phyloP scores from a whole-genome alignment of 176 grass and related monocot species.

The Ampelocalamus luodianensis region DNA sequence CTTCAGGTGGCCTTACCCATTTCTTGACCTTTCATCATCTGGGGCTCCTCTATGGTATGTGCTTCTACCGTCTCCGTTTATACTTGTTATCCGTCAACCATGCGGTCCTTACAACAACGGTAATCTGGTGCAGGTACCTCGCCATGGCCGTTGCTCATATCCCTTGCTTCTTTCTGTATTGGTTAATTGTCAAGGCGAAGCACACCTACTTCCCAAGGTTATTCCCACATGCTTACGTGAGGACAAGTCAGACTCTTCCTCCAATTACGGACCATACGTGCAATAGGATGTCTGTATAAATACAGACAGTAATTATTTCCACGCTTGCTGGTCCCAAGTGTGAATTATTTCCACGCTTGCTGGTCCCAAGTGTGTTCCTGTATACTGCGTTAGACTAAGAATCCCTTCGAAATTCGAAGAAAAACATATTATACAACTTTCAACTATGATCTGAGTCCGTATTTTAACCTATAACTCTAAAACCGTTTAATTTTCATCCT shows the following conservation, averaged over 20 bases:
- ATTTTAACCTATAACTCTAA: no score
- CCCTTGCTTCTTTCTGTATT: slow-evolving; percentile 80
- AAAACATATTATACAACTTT: no score
- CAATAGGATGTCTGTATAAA: background rate
- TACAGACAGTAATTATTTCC: slow-evolving; percentile 2
- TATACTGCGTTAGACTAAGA: slow-evolving; percentile 1
- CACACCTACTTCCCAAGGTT: slow-evolving; percentile 57
- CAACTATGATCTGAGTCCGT: no score
- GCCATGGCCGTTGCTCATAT: slow-evolving; percentile 77
- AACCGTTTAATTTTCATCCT: no score
- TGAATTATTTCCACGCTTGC: background rate
- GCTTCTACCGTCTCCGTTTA: background rate
- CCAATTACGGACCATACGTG: background rate
- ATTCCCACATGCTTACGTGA: slow-evolving; percentile 66
- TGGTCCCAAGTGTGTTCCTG: background rate
- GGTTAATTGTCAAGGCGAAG: slow-evolving; percentile 72
- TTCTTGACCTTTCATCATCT: slow-evolving; percentile 72
- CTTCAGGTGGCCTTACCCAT: slow-evolving; percentile 95
- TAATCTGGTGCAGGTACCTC: slow-evolving; percentile 62
- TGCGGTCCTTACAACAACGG: background rate
- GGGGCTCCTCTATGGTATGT: slow-evolving; percentile 75
- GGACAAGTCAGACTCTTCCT: slow-evolving; percentile 41
- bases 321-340: no score
- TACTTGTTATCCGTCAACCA: background rate
- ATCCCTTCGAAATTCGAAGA: background rate